phyloP scores from a whole-genome alignment of 352 stramenopile species.

The Phytophthora tubulina region DNA sequence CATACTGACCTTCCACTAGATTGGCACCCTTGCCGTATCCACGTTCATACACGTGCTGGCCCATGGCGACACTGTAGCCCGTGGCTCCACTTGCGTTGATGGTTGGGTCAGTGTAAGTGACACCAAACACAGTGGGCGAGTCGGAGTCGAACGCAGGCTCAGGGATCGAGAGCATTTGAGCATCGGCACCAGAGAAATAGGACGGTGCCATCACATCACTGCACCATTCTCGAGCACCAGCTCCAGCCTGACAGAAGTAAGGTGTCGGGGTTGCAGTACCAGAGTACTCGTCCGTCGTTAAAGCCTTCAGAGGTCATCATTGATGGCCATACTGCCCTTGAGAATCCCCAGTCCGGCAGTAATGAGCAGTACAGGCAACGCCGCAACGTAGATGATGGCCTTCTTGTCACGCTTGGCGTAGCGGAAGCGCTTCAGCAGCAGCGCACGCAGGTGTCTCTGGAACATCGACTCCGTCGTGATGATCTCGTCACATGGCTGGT shows the following conservation, averaged over 20 bases:
- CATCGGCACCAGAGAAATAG: constrained; percentile 37
- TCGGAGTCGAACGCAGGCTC: constrained; percentile 36
- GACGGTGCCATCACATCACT: constrained; percentile 37
- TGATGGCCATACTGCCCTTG: constrained; percentile 29
- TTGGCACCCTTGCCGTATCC: constrained; percentile 41
- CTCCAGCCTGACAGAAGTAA: constrained; percentile 44
- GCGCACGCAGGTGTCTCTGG: constrained; percentile 39
- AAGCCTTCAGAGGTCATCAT: constrained; percentile 42
- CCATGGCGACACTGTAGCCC: constrained; percentile 46
- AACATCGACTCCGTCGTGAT: constrained; percentile 28
- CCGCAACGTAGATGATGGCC: constrained; percentile 50
- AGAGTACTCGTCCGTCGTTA: constrained; percentile 29
- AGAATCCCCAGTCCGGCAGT: constrained; percentile 58
- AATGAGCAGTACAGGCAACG: constrained; percentile 60
- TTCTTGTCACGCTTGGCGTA: constrained; percentile 61
- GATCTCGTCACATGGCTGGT: constrained; percentile 28
- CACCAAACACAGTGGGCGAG: constrained; percentile 56
- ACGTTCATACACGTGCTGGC: constrained; percentile 52
- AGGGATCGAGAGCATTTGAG: constrained; percentile 21
- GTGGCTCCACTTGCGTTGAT: constrained; percentile 53
- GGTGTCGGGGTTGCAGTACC: constrained; percentile 42
- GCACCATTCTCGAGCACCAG: constrained; percentile 39
- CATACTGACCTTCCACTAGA: constrained; percentile 47
- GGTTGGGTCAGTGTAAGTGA: constrained; percentile 53
- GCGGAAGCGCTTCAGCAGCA: constrained; percentile 63